phyloP scores from a whole-genome alignment of 495 filamentous ascomycete genomes.

The Penicillium maclennaniae region DNA sequence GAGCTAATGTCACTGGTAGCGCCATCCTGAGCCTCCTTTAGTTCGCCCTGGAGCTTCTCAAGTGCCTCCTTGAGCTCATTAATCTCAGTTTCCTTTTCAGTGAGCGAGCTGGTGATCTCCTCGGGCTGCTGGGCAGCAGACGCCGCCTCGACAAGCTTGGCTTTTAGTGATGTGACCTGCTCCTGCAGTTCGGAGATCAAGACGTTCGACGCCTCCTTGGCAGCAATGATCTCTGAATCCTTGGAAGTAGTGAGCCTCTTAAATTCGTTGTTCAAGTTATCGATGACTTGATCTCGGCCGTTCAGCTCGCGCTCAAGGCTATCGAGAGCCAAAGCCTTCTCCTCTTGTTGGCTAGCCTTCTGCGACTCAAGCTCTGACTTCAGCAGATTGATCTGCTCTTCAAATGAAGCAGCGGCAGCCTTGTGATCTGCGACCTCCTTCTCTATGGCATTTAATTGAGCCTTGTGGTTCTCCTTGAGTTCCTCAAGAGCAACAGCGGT shows the following conservation, averaged over 20 bases:
- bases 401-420: constrained; percentile 31
- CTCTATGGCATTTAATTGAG: constrained; percentile 36
- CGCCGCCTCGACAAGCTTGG: constrained; percentile 36
- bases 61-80: constrained; percentile 34
- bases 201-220: constrained; percentile 39
- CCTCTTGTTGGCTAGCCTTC: constrained; percentile 32
- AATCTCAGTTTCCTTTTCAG: constrained; percentile 40
- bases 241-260: constrained; percentile 38
- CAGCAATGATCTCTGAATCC: constrained; percentile 37
- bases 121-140: constrained; percentile 29
- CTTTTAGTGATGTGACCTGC: constrained; percentile 37
- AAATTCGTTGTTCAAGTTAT: constrained; percentile 42
- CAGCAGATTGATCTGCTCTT: constrained; percentile 38
- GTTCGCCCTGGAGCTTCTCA: constrained; percentile 33
- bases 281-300: constrained; percentile 41
- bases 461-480: constrained; percentile 36
- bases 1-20: constrained; percentile 28
- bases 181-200: constrained; percentile 30
- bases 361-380: constrained; percentile 39
- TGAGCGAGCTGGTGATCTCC: constrained; percentile 24
- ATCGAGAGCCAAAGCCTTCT: constrained; percentile 40
- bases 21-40: constrained; percentile 31
- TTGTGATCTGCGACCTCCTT: constrained; percentile 38
- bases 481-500: constrained; percentile 36
- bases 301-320: constrained; percentile 36